A percentile compares a stretch with the other conserved stretches of the same genome.
Conservation (phyloP, 805 yeast genomes). For the Komagataella phaffii region DNA sequence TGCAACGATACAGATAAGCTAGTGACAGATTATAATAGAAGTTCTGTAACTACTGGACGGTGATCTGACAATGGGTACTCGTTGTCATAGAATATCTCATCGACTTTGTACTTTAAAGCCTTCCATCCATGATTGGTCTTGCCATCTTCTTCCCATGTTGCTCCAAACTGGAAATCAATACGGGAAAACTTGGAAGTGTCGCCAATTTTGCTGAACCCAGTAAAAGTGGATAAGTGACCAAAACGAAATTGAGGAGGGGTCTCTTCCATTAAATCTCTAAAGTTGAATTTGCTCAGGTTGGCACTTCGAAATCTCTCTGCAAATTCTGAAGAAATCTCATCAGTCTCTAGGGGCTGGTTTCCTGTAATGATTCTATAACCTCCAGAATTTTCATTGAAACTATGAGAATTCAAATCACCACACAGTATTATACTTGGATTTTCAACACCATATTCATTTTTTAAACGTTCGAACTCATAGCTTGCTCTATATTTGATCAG, state of each 20-base stretch:
- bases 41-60: constrained; percentile 20
- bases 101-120: constrained; percentile 16
- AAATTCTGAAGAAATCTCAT: constrained; percentile 10
- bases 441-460: neutral
- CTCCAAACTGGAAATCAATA: constrained; percentile 27
- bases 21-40: neutral
- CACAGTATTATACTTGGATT: constrained; percentile 12
- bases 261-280: constrained; percentile 14
- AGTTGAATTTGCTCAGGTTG: constrained; percentile 9
- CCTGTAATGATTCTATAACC: constrained; percentile 19
- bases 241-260: constrained; percentile 14
- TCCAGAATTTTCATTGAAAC: constrained; percentile 22
- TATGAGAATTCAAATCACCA: constrained; percentile 46
- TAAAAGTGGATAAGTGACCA: constrained; percentile 23
- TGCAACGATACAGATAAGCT: neutral
- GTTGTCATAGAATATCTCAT: constrained; percentile 22
- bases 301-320: constrained; percentile 8
- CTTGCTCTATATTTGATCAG: constrained; percentile 23
- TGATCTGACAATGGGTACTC: constrained; percentile 30
- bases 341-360: neutral
- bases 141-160: constrained; percentile 7
- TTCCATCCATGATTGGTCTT: constrained; percentile 6
- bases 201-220: constrained; percentile 21
- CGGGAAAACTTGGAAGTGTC: constrained; percentile 11
- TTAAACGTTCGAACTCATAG: constrained; percentile 18